Percentiles rank a stretch among this genome's conserved stretches.
Conservation (phyloP, 2,329 filamentous ascomycete genomes). For the Aspergillus transmontanensis region DNA sequence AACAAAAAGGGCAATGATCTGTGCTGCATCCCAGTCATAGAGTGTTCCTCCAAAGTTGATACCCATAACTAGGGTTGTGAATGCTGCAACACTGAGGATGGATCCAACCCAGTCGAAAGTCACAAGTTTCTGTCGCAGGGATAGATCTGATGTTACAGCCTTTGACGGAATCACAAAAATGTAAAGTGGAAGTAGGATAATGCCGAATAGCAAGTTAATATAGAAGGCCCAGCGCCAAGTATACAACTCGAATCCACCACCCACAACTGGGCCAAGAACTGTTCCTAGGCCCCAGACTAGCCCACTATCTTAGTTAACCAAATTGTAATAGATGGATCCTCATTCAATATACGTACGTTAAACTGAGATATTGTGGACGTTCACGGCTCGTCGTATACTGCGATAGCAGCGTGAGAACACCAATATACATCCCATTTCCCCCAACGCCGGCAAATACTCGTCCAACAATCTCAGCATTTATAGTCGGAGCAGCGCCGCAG, state of each 20-base stretch:
- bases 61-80: constrained; percentile 48
- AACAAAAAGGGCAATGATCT: constrained; percentile 14
- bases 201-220: constrained; percentile 56
- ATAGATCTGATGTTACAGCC: constrained; percentile 25
- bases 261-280: constrained; percentile 34
- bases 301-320: too few species aligned
- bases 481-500: constrained; percentile 47
- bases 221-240: constrained; percentile 52
- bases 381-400: constrained; percentile 9
- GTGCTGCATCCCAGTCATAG: constrained; percentile 51
- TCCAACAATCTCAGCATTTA: constrained; percentile 51
- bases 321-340: too few species aligned
- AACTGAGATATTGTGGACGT: constrained; percentile 34
- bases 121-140: constrained; percentile 25
- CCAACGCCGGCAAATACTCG: constrained; percentile 35
- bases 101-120: constrained; percentile 52
- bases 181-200: constrained; percentile 45
- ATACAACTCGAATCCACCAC: constrained; percentile 14
- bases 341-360: constrained; percentile 13
- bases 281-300: constrained; percentile 41
- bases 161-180: constrained; percentile 47
- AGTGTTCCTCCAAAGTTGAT: constrained; percentile 52
- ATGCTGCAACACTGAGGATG: constrained; percentile 46
- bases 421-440: constrained; percentile 34
- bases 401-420: constrained; percentile 30